Base-by-base conservation (phyloP, 768 basidiomycete species). In the Lentinula raphanica region DNA sequence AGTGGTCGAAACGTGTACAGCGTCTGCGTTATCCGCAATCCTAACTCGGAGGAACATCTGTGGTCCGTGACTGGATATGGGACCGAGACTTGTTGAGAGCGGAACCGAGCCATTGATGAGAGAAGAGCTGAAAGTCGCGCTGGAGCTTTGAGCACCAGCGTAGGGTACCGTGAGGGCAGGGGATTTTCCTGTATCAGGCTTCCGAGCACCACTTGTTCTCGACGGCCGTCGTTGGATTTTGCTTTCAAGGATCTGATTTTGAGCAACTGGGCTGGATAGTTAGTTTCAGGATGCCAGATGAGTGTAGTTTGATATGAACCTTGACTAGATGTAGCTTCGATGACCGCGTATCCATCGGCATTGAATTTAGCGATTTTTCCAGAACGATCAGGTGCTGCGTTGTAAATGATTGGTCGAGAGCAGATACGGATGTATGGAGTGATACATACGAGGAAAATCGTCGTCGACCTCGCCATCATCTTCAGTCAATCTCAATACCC, bases 381-480 rank as follows among this genome's bases (percentile, higher is more conserved):
- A 36, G 86, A 86, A 21, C 97, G 79, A 69, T 98, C 97, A 8
- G 95, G 90, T 0, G 96, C 96, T 96, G 62, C n/a, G 61, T 21
- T 25, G n/a, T 50, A 44, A 25, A 29, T 56, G 58, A 8, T 63
- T 56, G 58, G 7, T 63, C 61, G 29, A 54, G 21, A 46, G 32
- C 35, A 17, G 15, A n/a, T n/a, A n/a, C n/a, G n/a, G 32, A 42
- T 42, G 31, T 21, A 17, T 48, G 56, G 29, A 39, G n/a, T 29
- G 51, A 31, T 15, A 78, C 91, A 64, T 69, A 96, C 95, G 90
- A 23, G 96, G 97, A 67, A 95, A 98, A 74, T 99, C 97, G 69
- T 98, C 97, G 68, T 99, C 97, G 0, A 98, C 93, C 70, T 98
- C 96, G 15, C 97, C 97, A 69, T 98, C 95, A 45, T 94, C 92